Evolutionary conservation across 1,284 basidiomycete species (phyloP).

Genomic region (Heterobasidion parviporum): DNA sequence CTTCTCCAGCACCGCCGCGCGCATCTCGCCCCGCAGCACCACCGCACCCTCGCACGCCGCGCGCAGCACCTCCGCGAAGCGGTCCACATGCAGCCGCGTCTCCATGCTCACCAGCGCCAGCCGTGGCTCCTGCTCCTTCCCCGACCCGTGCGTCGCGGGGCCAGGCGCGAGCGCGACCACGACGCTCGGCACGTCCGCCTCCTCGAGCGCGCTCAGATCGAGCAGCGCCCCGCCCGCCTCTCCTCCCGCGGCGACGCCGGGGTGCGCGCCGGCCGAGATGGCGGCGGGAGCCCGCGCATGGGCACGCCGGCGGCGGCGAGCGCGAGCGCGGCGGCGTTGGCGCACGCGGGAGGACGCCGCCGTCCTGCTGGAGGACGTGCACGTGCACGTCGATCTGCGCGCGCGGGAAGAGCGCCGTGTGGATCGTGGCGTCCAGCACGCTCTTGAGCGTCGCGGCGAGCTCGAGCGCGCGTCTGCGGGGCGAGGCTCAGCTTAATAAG

Average conservation of each 20-base stretch:
- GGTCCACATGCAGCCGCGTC: slow-evolving; percentile 87
- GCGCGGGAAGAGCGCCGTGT: slow-evolving; percentile 86
- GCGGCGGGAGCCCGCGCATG: slow-evolving; percentile 88
- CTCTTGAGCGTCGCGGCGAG: slow-evolving; percentile 82
- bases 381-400: slow-evolving; percentile 92
- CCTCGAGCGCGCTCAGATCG: slow-evolving; percentile 84
- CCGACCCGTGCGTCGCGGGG: slow-evolving; percentile 37
- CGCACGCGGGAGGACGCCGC: slow-evolving; percentile 86
- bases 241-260: slow-evolving; percentile 37
- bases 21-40: slow-evolving; percentile 84
- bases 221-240: slow-evolving; percentile 41
- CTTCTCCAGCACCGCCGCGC: slow-evolving; percentile 55
- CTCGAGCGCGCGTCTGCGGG: slow-evolving; percentile 77
- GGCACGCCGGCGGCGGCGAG: slow-evolving; percentile 88
- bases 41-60: slow-evolving; percentile 73
- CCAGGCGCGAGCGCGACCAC: slow-evolving; percentile 82
- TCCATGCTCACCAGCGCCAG: slow-evolving; percentile 90
- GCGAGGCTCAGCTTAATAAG: neutral
- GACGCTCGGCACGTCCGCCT: slow-evolving; percentile 82
- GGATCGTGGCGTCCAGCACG: slow-evolving; percentile 93
- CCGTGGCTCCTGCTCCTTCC: slow-evolving; percentile 27
- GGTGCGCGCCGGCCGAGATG: slow-evolving; percentile 74
- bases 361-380: slow-evolving; percentile 90
- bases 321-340: slow-evolving; percentile 92
- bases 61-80: slow-evolving; percentile 84